phyloP scores from a whole-genome alignment of 2,329 filamentous ascomycete genomes.

The Colletotrichum costaricense region DNA sequence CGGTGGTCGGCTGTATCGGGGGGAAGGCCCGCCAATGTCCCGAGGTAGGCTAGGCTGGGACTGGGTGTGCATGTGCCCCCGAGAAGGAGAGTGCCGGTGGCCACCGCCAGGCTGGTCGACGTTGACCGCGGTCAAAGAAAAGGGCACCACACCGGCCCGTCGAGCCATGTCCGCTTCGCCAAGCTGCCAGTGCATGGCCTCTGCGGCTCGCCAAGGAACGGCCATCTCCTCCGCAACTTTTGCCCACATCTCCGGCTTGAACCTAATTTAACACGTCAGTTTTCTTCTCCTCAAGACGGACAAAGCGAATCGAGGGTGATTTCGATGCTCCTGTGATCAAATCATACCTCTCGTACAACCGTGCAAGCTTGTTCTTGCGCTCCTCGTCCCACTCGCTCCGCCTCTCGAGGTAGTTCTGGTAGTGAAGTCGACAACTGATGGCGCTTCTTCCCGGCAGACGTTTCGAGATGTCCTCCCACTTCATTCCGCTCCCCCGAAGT shows the following conservation, averaged over 20 bases:
- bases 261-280: constrained; percentile 64
- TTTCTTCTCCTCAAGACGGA: not conserved
- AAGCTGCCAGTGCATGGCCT: constrained; percentile 98
- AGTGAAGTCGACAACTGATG: constrained; percentile 93
- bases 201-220: constrained; percentile 93
- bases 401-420: constrained; percentile 96
- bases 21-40: constrained; percentile 54
- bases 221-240: constrained; percentile 96
- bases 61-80: constrained; percentile 53
- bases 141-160: constrained; percentile 87
- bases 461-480: constrained; percentile 98
- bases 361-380: constrained; percentile 94
- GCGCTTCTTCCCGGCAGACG: constrained; percentile 89
- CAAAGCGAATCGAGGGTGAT: not conserved
- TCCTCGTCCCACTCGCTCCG: constrained; percentile 97
- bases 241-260: constrained; percentile 98
- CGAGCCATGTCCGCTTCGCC: constrained; percentile 94
- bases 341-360: constrained; percentile 92
- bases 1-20: constrained; percentile 54
- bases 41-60: constrained; percentile 59
- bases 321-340: not conserved
- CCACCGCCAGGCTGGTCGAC: constrained; percentile 46
- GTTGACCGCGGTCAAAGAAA: constrained; percentile 73
- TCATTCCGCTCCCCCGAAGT: constrained; percentile 90
- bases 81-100: constrained; percentile 34